phyloP scores from a whole-genome alignment of 2,329 filamentous ascomycete genomes.

The Fusarium nanum region DNA sequence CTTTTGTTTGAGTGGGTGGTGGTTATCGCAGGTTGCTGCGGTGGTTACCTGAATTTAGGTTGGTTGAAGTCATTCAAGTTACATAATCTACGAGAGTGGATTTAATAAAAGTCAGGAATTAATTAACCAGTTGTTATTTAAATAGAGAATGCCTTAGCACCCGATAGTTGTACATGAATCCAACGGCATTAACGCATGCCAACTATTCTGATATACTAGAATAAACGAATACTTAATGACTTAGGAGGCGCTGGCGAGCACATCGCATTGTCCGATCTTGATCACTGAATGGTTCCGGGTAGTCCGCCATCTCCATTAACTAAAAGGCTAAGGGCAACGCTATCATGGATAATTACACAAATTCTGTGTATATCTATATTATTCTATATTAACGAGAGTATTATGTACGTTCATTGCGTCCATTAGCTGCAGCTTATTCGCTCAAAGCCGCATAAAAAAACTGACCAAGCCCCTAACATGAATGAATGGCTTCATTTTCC shows the following conservation, averaged over 20 bases:
- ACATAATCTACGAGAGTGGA: background rate
- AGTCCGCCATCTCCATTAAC: background rate
- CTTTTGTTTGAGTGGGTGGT: background rate
- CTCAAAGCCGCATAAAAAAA: background rate
- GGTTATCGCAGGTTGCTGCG: background rate
- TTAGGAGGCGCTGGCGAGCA: background rate
- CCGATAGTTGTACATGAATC: background rate
- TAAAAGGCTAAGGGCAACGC: background rate
- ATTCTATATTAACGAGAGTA: slow-evolving; percentile 2
- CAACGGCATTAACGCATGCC: background rate
- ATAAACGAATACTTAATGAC: background rate
- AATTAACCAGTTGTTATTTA: background rate
- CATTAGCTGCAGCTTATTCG: background rate
- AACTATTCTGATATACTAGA: background rate
- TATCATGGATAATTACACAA: background rate
- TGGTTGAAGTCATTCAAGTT: background rate
- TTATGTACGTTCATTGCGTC: background rate
- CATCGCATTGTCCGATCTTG: background rate
- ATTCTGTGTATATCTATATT: background rate
- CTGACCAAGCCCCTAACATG: background rate
- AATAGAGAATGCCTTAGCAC: background rate
- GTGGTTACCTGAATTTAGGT: slow-evolving; percentile 1
- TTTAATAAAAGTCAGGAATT: background rate
- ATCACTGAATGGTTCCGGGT: background rate
- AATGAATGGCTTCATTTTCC: slow-evolving; percentile 2